Evolutionary conservation across 176 grass and related monocot species (phyloP), one percentile per base, ranked within the genome.

Genomic region (Aegilops speltoides): DNA sequence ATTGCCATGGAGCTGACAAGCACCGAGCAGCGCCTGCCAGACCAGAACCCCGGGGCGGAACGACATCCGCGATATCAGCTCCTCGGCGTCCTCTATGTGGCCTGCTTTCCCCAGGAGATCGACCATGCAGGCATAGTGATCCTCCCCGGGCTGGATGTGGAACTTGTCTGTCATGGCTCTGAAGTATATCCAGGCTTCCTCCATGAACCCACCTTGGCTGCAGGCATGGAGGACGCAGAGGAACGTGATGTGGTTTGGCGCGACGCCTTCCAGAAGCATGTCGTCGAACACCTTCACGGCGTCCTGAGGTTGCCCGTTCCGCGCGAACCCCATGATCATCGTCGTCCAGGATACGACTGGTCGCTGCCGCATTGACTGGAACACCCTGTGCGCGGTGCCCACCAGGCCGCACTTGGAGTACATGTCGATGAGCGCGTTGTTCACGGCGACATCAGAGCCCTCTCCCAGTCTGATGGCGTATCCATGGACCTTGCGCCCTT

Each of bases 91-190:
- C 19, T 77, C 77, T 36, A 86, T 90, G 2, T 34, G 79, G 32
- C 90, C 90, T 82, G 90, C 86, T 61, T 86, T 95, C 15, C 80
- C 88, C 7, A 95, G 90, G 48, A 95, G 93, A 87, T 91, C 86
- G 1, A 95, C 86, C 88, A 92, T 92, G 77, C 93, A 95, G 10
- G 90, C 88, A 4, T 89, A 91, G 78, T 92, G 93, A 43, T 95
- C 93, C 77, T 95, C 90, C 1, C 69, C 84, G 2, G 84, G 90
- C 10, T 85, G 10, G 24, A 93, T 13, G 0, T 86, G 60, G 43
- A 92, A 88, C 73, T 85, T 90, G 13, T 63, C 64, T 60, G 46
- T 9, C 88, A 95, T 93, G 59, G 93, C 85, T 1, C 79, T 48
- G 81, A 92, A 91, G 66, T 89, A 89, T 79, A 88, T 89, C 86